Base-by-base conservation (phyloP, 345 rosid genomes). In the Excoecaria agallocha region DNA sequence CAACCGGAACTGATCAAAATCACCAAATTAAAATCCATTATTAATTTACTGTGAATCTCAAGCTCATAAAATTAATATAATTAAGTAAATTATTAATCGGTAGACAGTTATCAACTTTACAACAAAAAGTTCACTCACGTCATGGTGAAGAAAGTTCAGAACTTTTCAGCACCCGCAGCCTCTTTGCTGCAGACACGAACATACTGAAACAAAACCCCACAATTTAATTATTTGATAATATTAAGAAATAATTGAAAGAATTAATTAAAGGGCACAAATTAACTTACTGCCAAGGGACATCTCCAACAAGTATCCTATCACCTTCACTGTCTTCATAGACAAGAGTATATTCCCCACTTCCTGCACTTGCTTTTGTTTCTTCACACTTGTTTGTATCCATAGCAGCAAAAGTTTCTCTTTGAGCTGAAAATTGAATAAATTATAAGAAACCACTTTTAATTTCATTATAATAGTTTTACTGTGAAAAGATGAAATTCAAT, bases 321-420 rank as follows among this genome's bases (percentile, higher is more conserved):
- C 88, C 88, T 83, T 85, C 88, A 12, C 68, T 85, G 46, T 85
- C 88, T 74, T 85, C 85, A 25, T 85, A 85, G 43, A 83, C 80
- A 39, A 85, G 72, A 55, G 86, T 83, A 48, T 77, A 79, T 73
- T 83, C 85, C 20, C 79, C 72, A n/a, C n/a, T n/a, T n/a, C n/a
- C n/a, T n/a, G n/a, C n/a, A n/a, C n/a, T n/a, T n/a, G n/a, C n/a
- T 69, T 68, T 67, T 4, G 65, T 57, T 38, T 17, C 72, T 6
- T 70, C 69, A 37, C 38, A 63, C 12, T 62, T 57, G 19, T 10
- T 71, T 20, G 13, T 54, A 46, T 30, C 41, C 17, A 37, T 67
- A 56, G 66, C 63, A 24, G 37, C 55, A 65, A 45, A 56, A 43
- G 61, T 71, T 50, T 71, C 82, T 13, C 55, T 69, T 76, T 72